Evolutionary conservation across 768 basidiomycete species (phyloP).

Genomic region (Sporobolomyces pararoseus): DNA sequence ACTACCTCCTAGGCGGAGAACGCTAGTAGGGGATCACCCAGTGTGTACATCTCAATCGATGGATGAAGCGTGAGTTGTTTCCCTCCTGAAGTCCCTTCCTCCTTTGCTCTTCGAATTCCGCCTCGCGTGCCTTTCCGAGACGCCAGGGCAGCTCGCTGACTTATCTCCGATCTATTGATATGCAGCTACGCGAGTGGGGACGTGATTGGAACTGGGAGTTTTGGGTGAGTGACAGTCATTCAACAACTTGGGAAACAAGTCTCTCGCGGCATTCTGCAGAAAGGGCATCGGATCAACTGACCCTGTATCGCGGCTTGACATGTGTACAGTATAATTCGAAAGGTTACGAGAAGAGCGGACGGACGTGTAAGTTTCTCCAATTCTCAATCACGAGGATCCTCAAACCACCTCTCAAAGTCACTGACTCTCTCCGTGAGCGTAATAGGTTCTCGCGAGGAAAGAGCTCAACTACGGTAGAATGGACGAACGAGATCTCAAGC

Average conservation of each 20-base stretch:
- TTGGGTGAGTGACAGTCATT: conserved; percentile 56
- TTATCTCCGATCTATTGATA: not conserved
- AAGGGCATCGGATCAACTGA: no score
- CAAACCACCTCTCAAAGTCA: no score
- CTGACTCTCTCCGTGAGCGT: not conserved
- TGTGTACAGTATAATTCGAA: conserved; percentile 66
- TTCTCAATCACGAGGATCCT: no score
- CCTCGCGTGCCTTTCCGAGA: no score
- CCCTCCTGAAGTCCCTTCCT: not conserved
- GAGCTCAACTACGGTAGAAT: conserved; percentile 97
- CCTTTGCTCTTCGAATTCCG: not conserved
- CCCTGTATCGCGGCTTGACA: not conserved
- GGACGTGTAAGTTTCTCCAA: conserved; percentile 22
- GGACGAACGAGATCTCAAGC: conserved; percentile 91
- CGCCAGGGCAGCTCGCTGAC: not conserved
- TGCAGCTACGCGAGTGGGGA: conserved; percentile 75
- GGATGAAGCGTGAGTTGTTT: conserved; percentile 23
- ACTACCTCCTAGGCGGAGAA: conserved; percentile 25
- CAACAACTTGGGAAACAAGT: no score
- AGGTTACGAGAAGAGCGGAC: conserved; percentile 58
- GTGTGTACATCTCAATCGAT: conserved; percentile 19
- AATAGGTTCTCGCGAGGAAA: conserved; percentile 50
- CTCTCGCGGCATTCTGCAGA: no score
- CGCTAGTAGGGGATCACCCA: conserved; percentile 41
- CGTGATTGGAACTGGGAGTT: conserved; percentile 92